These are phyloP conservation scores for Trametes pubescens DNA, from an alignment of 1,284 basidiomycete species.

Conservation along the genomic window DNA sequence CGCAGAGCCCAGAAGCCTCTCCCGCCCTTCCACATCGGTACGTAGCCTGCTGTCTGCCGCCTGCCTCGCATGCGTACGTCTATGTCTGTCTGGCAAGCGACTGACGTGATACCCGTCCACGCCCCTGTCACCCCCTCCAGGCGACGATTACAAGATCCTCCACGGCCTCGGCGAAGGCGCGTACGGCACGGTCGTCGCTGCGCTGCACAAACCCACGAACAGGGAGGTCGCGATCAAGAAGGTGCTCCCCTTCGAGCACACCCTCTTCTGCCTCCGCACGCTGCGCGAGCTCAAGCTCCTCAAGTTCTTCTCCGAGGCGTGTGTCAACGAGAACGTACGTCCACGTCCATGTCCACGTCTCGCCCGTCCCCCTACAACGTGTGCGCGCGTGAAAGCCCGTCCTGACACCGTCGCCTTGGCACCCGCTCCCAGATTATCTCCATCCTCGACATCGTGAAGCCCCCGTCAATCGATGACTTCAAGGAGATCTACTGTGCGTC, in stretches of 20 bases:
- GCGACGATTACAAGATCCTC: slow-evolving; percentile 78
- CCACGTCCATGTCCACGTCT: background rate
- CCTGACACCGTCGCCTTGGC: slow-evolving; percentile 3
- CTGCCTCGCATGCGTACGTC: slow-evolving; percentile 4
- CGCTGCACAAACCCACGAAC: slow-evolving; percentile 69
- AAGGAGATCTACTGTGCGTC: slow-evolving; percentile 82
- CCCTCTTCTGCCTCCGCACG: slow-evolving; percentile 81
- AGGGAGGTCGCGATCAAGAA: slow-evolving; percentile 84
- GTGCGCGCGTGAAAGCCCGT: slow-evolving; percentile 22
- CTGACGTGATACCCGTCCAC: slow-evolving; percentile 9
- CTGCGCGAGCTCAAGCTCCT: slow-evolving; percentile 83
- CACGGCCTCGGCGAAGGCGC: slow-evolving; percentile 83
- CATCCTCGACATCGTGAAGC: slow-evolving; percentile 88
- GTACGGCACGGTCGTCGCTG: slow-evolving; percentile 76
- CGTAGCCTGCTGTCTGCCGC: slow-evolving; percentile 25
- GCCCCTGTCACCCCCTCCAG: slow-evolving; percentile 45
- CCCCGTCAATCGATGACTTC: slow-evolving; percentile 78
- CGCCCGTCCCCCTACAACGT: background rate
- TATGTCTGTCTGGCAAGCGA: slow-evolving; percentile 1
- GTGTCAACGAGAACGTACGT: slow-evolving; percentile 79
- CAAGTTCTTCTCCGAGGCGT: slow-evolving; percentile 85
- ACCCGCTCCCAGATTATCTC: slow-evolving; percentile 71
- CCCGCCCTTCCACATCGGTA: slow-evolving; percentile 75
- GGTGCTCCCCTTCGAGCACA: slow-evolving; percentile 87
- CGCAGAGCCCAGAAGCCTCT: slow-evolving; percentile 52